A percentile compares a stretch with the other conserved stretches of the same genome.
phyloP scores from a whole-genome alignment of 2,329 filamentous ascomycete species.

The Hymenoscyphus fructigenus region DNA sequence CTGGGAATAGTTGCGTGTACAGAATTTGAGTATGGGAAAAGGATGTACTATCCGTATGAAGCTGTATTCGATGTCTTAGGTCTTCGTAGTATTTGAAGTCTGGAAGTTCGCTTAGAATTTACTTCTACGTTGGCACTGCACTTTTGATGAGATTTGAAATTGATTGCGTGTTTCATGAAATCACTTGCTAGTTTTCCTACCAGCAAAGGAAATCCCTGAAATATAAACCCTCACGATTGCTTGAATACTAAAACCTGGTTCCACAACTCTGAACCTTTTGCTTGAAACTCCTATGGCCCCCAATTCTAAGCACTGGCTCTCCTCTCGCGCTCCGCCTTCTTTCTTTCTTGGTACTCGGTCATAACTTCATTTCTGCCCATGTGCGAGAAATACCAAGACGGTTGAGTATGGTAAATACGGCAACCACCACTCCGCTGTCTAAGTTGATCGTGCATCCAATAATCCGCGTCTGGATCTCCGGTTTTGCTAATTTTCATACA shows the following conservation, averaged over 20 bases:
- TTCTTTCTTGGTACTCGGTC: background rate
- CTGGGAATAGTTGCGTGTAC: no score
- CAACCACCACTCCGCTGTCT: background rate
- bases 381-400: background rate
- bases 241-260: no score
- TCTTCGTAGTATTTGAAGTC: no score
- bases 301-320: background rate
- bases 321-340: background rate
- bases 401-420: background rate
- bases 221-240: no score
- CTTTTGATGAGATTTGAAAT: background rate
- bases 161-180: background rate
- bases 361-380: background rate
- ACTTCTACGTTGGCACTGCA: background rate
- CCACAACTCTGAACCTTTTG: background rate
- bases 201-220: background rate
- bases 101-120: background rate
- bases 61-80: no score
- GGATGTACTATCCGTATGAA: no score
- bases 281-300: background rate
- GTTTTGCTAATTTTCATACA: background rate
- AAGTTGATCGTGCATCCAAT: background rate
- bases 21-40: no score
- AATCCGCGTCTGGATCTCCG: background rate
- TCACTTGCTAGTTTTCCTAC: background rate